phyloP scores from a whole-genome alignment of 352 stramenopile species.

The Plasmopara halstedii region DNA sequence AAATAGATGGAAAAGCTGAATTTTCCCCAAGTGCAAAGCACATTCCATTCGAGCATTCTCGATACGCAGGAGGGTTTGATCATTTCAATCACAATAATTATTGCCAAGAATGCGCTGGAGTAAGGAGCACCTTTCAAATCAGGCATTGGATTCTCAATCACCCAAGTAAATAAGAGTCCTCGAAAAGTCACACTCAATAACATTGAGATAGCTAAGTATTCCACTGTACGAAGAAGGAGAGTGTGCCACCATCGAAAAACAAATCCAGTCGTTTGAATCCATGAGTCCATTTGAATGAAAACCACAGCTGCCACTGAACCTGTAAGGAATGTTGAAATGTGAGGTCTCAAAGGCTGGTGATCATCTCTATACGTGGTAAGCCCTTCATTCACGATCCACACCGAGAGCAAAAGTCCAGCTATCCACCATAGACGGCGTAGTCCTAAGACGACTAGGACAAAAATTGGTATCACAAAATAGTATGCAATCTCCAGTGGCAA shows the following conservation, averaged over 20 bases:
- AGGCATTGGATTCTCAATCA: conserved; percentile 11
- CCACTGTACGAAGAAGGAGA: conserved; percentile 19
- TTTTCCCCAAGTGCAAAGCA: conserved; percentile 18
- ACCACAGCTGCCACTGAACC: conserved; percentile 29
- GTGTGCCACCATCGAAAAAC: conserved; percentile 17
- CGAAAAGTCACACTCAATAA: conserved; percentile 19
- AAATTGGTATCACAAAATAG: conserved; percentile 34
- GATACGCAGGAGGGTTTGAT: conserved; percentile 17
- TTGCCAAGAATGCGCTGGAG: conserved; percentile 12
- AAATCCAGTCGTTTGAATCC: conserved; percentile 13
- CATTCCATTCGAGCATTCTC: conserved; percentile 22
- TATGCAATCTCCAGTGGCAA: conserved; percentile 18
- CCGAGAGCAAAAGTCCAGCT: conserved; percentile 7
- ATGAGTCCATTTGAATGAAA: conserved; percentile 17
- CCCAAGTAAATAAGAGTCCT: conserved; percentile 20
- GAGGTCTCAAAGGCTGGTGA: conserved; percentile 12
- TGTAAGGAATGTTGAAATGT: conserved; percentile 26
- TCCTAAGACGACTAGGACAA: conserved; percentile 22
- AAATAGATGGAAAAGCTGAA: conserved; percentile 20
- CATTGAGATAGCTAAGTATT: conserved; percentile 17
- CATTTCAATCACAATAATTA: conserved; percentile 19
- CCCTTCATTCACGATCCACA: conserved; percentile 18
- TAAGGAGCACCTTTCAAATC: conserved; percentile 7
- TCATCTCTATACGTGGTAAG: conserved; percentile 10
- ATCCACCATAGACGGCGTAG: conserved; percentile 23